A percentile compares a stretch with the other conserved stretches of the same genome.
phyloP scores from a whole-genome alignment of 805 yeast genomes.

The Lipomyces japonicus region DNA sequence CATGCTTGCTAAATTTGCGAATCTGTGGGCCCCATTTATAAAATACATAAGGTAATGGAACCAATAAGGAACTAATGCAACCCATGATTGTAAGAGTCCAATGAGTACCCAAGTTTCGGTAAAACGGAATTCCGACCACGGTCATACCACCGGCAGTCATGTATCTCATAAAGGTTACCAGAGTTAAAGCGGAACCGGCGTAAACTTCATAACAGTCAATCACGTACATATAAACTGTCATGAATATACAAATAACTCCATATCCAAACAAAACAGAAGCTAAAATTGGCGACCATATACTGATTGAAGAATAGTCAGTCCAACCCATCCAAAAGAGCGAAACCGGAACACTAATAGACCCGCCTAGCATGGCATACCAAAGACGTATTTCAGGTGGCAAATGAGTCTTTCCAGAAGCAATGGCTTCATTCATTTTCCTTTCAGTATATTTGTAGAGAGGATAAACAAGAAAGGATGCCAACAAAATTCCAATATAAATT shows the following conservation, averaged over 20 bases:
- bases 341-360: conserved; percentile 45
- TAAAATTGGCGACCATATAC: conserved; percentile 45
- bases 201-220: conserved; percentile 45
- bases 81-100: conserved; percentile 38
- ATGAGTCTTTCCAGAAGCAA: conserved; percentile 11
- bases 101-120: conserved; percentile 47
- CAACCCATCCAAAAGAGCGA: conserved; percentile 55
- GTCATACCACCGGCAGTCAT: conserved; percentile 52
- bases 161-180: conserved; percentile 60
- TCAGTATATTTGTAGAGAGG: conserved; percentile 16
- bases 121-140: conserved; percentile 52
- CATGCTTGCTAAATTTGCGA: conserved; percentile 34
- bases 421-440: conserved; percentile 6
- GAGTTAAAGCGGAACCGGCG: conserved; percentile 80
- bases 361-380: conserved; percentile 49
- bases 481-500: conserved; percentile 15
- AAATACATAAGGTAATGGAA: conserved; percentile 56
- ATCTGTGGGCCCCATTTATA: conserved; percentile 47
- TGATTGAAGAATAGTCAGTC: conserved; percentile 40
- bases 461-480: conserved; percentile 12
- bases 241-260: conserved; percentile 41
- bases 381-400: conserved; percentile 49
- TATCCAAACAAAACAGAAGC: conserved; percentile 51
- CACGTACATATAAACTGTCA: conserved; percentile 42
- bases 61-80: conserved; percentile 34